These are phyloP conservation scores for Diplodia sapinea DNA, from an alignment of 2,329 filamentous ascomycete species.

Conservation along the genomic window DNA sequence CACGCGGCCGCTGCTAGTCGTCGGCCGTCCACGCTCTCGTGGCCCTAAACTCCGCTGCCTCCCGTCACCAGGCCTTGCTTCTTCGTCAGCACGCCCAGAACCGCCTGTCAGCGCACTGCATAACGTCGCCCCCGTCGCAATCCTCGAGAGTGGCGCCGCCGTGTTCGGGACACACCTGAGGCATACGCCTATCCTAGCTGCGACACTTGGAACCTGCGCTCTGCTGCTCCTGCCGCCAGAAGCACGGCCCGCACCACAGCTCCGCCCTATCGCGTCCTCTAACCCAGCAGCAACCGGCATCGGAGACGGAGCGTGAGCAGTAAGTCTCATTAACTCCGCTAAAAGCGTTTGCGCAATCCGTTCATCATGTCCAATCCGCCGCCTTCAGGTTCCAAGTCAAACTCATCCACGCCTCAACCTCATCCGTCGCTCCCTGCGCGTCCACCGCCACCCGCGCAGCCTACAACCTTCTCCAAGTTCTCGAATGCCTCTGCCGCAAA, in stretches of 20 bases:
- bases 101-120: constrained; percentile 20
- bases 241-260: constrained; percentile 30
- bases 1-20: constrained; percentile 11
- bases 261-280: constrained; percentile 27
- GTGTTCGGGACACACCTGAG: constrained; percentile 21
- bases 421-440: constrained; percentile 75
- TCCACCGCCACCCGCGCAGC: constrained; percentile 67
- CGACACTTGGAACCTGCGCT: constrained; percentile 14
- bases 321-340: constrained; percentile 32
- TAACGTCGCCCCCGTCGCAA: constrained; percentile 21
- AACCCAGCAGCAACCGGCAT: constrained; percentile 30
- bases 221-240: constrained; percentile 1
- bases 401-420: constrained; percentile 45
- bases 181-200: constrained; percentile 14
- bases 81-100: constrained; percentile 27
- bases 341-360: constrained; percentile 28
- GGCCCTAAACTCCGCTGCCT: constrained; percentile 24
- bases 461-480: constrained; percentile 47
- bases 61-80: constrained; percentile 22
- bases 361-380: constrained; percentile 82
- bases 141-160: constrained; percentile 10
- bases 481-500: constrained; percentile 53
- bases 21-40: constrained; percentile 10
- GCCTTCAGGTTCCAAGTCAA: constrained; percentile 68
- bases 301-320: constrained; percentile 31